Percentiles rank a stretch among this genome's conserved stretches.
These are phyloP conservation scores for Isatis tinctoria DNA, from an alignment of 345 rosid genomes.

Conservation along the genomic window DNA sequence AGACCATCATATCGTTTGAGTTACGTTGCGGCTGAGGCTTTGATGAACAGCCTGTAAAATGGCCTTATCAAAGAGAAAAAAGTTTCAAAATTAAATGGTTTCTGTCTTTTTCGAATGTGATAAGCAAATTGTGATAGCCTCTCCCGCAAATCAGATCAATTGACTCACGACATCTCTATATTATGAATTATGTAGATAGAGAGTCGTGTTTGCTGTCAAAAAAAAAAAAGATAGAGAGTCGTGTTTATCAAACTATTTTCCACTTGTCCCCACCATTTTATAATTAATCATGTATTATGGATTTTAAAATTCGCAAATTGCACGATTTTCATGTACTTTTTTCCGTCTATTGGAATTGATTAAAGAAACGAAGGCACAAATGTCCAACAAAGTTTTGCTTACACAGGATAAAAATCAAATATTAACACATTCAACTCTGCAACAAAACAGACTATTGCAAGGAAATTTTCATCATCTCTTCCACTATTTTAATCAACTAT, in stretches of 20 bases:
- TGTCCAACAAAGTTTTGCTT: too few species aligned
- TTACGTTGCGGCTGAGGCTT: background rate
- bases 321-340: background rate
- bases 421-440: too few species aligned
- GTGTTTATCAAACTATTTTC: background rate
- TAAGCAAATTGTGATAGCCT: constrained; percentile 27
- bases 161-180: background rate
- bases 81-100: background rate
- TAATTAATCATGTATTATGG: background rate
- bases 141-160: constrained; percentile 20
- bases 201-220: background rate
- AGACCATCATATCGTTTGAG: background rate
- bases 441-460: too few species aligned
- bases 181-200: background rate
- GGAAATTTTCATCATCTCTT: too few species aligned
- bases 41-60: constrained; percentile 4
- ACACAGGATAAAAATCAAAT: too few species aligned
- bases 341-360: too few species aligned
- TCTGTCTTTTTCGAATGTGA: constrained; percentile 26
- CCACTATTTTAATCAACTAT: too few species aligned
- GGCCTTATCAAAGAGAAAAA: background rate
- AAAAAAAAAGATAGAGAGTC: background rate
- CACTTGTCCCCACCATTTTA: background rate
- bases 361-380: too few species aligned
- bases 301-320: background rate